These are phyloP conservation scores for Serpula lacrymans DNA, from an alignment of 768 basidiomycete species.

Conservation along the genomic window DNA sequence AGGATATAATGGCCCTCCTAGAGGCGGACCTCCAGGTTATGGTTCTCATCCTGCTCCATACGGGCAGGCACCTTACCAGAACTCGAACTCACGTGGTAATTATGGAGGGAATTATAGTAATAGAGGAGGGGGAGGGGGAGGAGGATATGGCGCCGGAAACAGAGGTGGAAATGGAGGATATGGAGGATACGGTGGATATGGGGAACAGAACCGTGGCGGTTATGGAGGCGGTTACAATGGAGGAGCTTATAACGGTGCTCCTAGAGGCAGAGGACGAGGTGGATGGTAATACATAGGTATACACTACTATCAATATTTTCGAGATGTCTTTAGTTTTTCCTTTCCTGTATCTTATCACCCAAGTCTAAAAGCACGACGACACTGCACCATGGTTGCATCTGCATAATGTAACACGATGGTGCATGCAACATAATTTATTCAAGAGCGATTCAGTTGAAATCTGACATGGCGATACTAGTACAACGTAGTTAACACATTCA, in stretches of 20 bases:
- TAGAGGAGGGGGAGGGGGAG: constrained; percentile 21
- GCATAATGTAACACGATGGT: no score
- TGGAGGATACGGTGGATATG: constrained; percentile 40
- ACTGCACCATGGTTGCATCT: no score
- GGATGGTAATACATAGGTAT: constrained; percentile 36
- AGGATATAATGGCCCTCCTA: constrained; percentile 14
- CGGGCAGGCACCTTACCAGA: constrained; percentile 14
- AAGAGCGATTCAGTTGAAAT: no score
- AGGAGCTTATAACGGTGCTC: constrained; percentile 19
- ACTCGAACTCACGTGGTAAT: constrained; percentile 23
- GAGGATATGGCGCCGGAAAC: constrained; percentile 28
- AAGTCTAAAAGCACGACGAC: no score
- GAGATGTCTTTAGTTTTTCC: background rate
- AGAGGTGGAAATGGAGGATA: constrained; percentile 25
- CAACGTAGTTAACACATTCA: no score
- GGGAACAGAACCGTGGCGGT: constrained; percentile 17
- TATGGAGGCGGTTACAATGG: constrained; percentile 23
- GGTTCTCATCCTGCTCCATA: constrained; percentile 15
- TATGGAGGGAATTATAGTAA: constrained; percentile 18
- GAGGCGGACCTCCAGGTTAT: constrained; percentile 23
- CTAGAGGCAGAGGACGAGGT: constrained; percentile 50
- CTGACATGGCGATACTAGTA: no score
- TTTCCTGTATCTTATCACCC: no score
- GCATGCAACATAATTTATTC: no score
- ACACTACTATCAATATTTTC: background rate